phyloP scores from a whole-genome alignment of 208 protist genomes.

The Trypanosoma brucei region DNA sequence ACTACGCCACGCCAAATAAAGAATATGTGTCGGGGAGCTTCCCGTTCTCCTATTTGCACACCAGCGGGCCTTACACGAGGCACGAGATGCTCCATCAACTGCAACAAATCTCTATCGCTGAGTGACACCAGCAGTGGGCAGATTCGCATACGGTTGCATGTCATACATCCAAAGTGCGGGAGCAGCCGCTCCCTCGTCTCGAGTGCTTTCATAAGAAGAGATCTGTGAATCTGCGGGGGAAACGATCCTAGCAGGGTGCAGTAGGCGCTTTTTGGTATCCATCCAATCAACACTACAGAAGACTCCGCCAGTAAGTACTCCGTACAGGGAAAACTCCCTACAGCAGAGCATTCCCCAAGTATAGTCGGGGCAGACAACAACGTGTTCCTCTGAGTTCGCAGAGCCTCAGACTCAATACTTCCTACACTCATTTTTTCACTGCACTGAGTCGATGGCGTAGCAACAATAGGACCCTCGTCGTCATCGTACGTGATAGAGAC shows the following conservation, averaged over 20 bases:
- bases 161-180: conserved; percentile 62
- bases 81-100: conserved; percentile 50
- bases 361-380: conserved; percentile 44
- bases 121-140: conserved; percentile 61
- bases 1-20: conserved; percentile 77
- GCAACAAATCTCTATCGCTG: conserved; percentile 38
- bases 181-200: conserved; percentile 51
- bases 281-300: conserved; percentile 31
- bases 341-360: conserved; percentile 52
- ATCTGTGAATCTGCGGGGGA: conserved; percentile 32
- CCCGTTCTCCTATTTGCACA: conserved; percentile 54
- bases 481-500: background rate
- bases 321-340: conserved; percentile 57
- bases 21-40: conserved; percentile 50
- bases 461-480: background rate
- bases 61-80: conserved; percentile 62
- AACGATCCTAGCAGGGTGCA: conserved; percentile 31
- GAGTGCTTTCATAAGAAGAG: conserved; percentile 39
- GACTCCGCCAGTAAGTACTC: conserved; percentile 45
- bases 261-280: conserved; percentile 42
- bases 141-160: conserved; percentile 42
- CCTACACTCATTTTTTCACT: background rate
- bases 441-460: background rate
- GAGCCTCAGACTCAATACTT: background rate
- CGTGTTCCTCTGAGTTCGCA: background rate